Base-by-base conservation (phyloP, 164 flowering plant genomes). In the Platanus orientalis region DNA sequence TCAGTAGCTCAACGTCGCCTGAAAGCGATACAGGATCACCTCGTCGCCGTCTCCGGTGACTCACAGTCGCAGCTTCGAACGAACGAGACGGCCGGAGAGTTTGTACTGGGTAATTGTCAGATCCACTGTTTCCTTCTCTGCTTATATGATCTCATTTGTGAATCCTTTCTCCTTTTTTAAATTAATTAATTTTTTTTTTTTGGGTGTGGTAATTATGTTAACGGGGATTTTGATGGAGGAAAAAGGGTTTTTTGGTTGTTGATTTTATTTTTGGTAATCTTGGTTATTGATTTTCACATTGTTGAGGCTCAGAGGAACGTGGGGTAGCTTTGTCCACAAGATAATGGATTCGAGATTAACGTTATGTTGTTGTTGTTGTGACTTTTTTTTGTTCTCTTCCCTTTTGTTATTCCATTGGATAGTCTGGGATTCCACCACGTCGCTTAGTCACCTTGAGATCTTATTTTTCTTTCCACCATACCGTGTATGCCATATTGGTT, bases 1-100 rank as follows among this genome's bases (percentile, higher is more conserved):
- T 62, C 78, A 3, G 3, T 63, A 2, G 76, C 79, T 39, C 66
- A 73, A 24, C 81, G 84, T 36, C 78, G 84, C 23, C 60, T 77
- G 55, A 54, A 60, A 63, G 74, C 78, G 34, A 69, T 80, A 60
- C 81, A 75, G 30, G 51, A 32, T 19, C 84, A 80, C 54, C 67
- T 80, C 11, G 57, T 62, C 28, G 65, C 78, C 21, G 1, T 53
- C 19, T 23, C 63, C 26, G 53, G 20, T 10, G 70, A 67, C 16
- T 45, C 56, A 7, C 9, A 51, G 25, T 32, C 47, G 45, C 77
- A 62, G 42, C 30, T 80, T 40, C 54, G 27, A 14, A 25, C 54
- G 1, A 71, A 63, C 30, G 58, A 44, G 5, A 70, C 78, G 7
- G 74, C 81, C 49, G 78, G 78, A 14, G 84, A 80, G 56, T 80